phyloP scores from a whole-genome alignment of 164 flowering plant genomes.

The Malania oleifera region DNA sequence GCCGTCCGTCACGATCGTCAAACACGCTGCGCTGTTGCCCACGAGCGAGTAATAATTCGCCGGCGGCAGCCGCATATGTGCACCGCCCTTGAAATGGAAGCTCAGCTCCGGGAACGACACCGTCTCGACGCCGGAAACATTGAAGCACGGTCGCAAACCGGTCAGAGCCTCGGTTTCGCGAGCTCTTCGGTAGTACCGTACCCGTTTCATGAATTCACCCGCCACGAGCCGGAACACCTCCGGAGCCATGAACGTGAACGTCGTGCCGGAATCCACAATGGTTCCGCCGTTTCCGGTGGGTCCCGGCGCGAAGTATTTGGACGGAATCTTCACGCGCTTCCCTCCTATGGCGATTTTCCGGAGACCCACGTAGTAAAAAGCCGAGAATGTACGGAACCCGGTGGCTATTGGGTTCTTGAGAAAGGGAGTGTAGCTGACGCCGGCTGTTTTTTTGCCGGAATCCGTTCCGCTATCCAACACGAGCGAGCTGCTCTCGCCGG shows the following conservation, averaged over 20 bases:
- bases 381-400: neutral
- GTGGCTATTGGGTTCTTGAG: conserved; percentile 5
- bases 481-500: conserved; percentile 12
- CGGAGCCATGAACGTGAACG: conserved; percentile 69
- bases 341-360: conserved; percentile 54
- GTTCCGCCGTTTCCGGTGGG: conserved; percentile 67
- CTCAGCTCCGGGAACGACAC: conserved; percentile 40
- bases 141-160: conserved; percentile 60
- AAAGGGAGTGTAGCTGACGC: conserved; percentile 15
- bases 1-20: conserved; percentile 36
- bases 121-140: conserved; percentile 28
- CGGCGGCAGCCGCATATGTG: conserved; percentile 52
- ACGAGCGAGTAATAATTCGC: conserved; percentile 48
- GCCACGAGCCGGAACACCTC: conserved; percentile 42
- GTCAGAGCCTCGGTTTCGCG: conserved; percentile 26
- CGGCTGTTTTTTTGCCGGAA: conserved; percentile 8
- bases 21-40: conserved; percentile 33
- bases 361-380: conserved; percentile 27
- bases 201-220: conserved; percentile 42
- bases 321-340: conserved; percentile 46
- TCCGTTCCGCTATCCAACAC: conserved; percentile 4
- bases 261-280: conserved; percentile 72
- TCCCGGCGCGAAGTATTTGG: conserved; percentile 35
- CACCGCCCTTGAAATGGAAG: conserved; percentile 72
- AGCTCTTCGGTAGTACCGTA: conserved; percentile 34